Evolutionary conservation across 2,329 filamentous ascomycete species (phyloP).

Genomic region (Graphilbum fragrans): DNA sequence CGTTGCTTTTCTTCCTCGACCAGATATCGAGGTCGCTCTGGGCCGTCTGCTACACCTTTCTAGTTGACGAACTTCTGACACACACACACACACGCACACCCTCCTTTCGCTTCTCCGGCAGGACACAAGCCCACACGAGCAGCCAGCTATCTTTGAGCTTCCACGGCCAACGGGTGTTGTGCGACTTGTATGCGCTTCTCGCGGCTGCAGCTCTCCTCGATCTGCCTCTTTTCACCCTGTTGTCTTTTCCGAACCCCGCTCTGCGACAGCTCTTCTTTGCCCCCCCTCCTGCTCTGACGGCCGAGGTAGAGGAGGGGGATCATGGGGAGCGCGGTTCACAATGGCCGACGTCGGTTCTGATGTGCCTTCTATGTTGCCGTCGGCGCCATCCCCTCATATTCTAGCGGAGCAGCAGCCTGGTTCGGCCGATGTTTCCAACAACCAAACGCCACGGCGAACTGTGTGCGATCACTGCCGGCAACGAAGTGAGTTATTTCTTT

Average conservation of each 20-base stretch:
- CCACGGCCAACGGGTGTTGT: too few relatives aligned
- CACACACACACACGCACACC: too few relatives aligned
- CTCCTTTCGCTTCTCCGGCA: too few relatives aligned
- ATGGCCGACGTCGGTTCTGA: constrained; percentile 11
- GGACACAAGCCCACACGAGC: too few relatives aligned
- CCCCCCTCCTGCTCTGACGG: not conserved
- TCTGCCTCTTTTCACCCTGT: not conserved
- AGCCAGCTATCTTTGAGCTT: too few relatives aligned
- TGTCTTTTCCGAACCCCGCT: too few relatives aligned
- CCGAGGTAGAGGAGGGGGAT: constrained; percentile 6
- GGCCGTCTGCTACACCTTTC: too few relatives aligned
- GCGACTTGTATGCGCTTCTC: too few relatives aligned
- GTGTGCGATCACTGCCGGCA: constrained; percentile 33
- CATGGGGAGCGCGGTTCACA: constrained; percentile 7
- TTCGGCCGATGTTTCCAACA: not conserved
- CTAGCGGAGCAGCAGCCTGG: not conserved
- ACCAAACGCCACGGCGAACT: constrained; percentile 18
- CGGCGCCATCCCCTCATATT: not conserved
- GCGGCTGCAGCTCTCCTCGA: too few relatives aligned
- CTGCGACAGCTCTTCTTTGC: not conserved
- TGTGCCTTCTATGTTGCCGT: not conserved
- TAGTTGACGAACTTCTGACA: too few relatives aligned
- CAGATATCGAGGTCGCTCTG: too few relatives aligned
- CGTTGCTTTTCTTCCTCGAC: too few relatives aligned
- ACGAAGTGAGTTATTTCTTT: constrained; percentile 22